Conservation (phyloP, 108 stramenopile genomes). For the Tribonema minus region DNA sequence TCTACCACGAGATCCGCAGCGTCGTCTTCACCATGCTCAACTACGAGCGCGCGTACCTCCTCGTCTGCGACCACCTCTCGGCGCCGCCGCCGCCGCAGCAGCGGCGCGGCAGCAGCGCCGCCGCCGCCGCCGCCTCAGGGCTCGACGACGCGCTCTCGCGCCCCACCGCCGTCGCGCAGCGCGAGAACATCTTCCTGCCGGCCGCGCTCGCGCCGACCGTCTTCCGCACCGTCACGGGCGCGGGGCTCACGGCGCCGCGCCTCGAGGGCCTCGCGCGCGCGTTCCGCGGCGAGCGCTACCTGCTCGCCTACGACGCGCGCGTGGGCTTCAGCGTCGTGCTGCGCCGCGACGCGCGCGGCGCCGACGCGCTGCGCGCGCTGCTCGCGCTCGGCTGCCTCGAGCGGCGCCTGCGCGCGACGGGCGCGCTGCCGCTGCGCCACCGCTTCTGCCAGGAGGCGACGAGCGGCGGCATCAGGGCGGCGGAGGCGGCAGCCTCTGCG, state of each 20-base stretch:
- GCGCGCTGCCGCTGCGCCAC: conserved; percentile 7
- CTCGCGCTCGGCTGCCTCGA: conserved; percentile 27
- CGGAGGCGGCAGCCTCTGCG: neutral
- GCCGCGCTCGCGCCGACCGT: neutral
- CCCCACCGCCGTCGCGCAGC: conserved; percentile 7
- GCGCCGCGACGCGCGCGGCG: conserved; percentile 18
- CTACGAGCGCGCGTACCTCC: conserved; percentile 70
- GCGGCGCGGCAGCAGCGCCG: neutral
- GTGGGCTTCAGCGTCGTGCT: conserved; percentile 13
- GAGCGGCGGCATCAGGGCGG: neutral
- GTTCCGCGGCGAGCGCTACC: conserved; percentile 15
- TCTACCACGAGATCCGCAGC: conserved; percentile 75
- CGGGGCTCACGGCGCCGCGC: neutral
- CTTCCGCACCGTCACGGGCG: conserved; percentile 5
- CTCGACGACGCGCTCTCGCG: conserved; percentile 5
- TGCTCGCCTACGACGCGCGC: conserved; percentile 6
- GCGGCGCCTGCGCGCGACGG: neutral
- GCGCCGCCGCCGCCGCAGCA: neutral
- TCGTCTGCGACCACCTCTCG: conserved; percentile 48
- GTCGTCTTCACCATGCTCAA: conserved; percentile 76
- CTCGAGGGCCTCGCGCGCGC: neutral
- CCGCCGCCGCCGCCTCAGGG: neutral
- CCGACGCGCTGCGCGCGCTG: conserved; percentile 13
- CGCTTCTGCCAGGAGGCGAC: neutral
- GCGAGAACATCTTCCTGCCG: conserved; percentile 35